These are phyloP conservation scores for Ophiostoma piceae DNA, from an alignment of 2,329 filamentous ascomycete species.

Conservation along the genomic window DNA sequence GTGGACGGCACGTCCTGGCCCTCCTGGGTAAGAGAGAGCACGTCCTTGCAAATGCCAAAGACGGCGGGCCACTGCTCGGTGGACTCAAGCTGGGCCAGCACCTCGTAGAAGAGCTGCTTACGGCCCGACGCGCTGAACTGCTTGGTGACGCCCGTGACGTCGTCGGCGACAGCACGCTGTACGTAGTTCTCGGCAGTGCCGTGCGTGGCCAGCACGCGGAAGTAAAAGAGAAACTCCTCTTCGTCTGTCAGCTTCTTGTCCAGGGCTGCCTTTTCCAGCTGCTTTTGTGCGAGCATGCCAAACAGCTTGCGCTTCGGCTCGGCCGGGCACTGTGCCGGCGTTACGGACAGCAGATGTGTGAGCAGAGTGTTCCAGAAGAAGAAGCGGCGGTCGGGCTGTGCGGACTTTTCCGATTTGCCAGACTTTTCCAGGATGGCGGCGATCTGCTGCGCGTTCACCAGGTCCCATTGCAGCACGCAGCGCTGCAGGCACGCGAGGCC, in stretches of 20 bases:
- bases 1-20: constrained; percentile 37
- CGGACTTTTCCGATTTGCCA: constrained; percentile 40
- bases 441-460: constrained; percentile 56
- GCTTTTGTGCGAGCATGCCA: constrained; percentile 46
- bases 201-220: constrained; percentile 43
- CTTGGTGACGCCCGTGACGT: constrained; percentile 38
- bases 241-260: constrained; percentile 40
- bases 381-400: constrained; percentile 44
- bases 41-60: constrained; percentile 42
- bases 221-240: constrained; percentile 48
- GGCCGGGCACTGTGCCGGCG: constrained; percentile 39
- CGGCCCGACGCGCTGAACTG: constrained; percentile 45
- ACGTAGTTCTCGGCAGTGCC: constrained; percentile 41
- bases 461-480: constrained; percentile 52
- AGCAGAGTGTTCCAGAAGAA: constrained; percentile 53
- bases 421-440: constrained; percentile 50
- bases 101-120: constrained; percentile 45
- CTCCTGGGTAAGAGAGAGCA: constrained; percentile 39
- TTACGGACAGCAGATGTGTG: constrained; percentile 50
- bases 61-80: constrained; percentile 40
- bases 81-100: constrained; percentile 37
- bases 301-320: constrained; percentile 49
- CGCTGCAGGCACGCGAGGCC: constrained; percentile 46
- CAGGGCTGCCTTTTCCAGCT: constrained; percentile 45
- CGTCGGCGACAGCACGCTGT: constrained; percentile 37